phyloP scores from a whole-genome alignment of 1,284 basidiomycete genomes.

The Fistulinella staudtii region DNA sequence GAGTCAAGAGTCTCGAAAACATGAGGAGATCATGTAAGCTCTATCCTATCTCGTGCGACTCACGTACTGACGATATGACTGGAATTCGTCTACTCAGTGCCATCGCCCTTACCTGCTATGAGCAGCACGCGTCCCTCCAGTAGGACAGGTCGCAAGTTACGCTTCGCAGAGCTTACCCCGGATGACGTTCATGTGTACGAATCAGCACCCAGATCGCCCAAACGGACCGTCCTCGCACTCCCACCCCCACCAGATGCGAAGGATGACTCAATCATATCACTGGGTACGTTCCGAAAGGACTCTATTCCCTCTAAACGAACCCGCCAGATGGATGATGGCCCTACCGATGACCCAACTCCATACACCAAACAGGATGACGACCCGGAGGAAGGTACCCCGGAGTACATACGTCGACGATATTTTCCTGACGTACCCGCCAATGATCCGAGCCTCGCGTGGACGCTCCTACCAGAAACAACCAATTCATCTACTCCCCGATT shows the following conservation, averaged over 20 bases:
- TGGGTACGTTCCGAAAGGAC: slow-evolving; percentile 45
- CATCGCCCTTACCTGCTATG: slow-evolving; percentile 18
- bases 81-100: too few relatives aligned
- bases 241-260: slow-evolving; percentile 50
- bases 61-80: too few relatives aligned
- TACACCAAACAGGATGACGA: slow-evolving; percentile 20
- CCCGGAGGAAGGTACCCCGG: slow-evolving; percentile 71
- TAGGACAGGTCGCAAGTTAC: slow-evolving; percentile 41
- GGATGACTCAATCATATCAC: slow-evolving; percentile 46
- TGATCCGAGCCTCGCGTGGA: slow-evolving; percentile 78
- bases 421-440: slow-evolving; percentile 72
- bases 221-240: slow-evolving; percentile 42
- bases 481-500: slow-evolving; percentile 51
- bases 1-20: slow-evolving; percentile 32
- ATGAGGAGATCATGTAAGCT: slow-evolving; percentile 19
- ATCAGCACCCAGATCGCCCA: slow-evolving; percentile 71
- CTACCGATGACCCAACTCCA: slow-evolving; percentile 1
- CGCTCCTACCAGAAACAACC: slow-evolving; percentile 34
- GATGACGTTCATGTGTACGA: slow-evolving; percentile 70
- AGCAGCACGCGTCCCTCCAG: slow-evolving; percentile 41
- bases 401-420: slow-evolving; percentile 79
- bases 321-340: slow-evolving; percentile 1
- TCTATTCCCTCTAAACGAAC: slow-evolving; percentile 10
- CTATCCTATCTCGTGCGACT: too few relatives aligned
- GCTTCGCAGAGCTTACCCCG: slow-evolving; percentile 52